A percentile compares a stretch with the other conserved stretches of the same genome.
Evolutionary conservation across 2,329 filamentous ascomycete species (phyloP).

Genomic region (Lachnellula cervina): DNA sequence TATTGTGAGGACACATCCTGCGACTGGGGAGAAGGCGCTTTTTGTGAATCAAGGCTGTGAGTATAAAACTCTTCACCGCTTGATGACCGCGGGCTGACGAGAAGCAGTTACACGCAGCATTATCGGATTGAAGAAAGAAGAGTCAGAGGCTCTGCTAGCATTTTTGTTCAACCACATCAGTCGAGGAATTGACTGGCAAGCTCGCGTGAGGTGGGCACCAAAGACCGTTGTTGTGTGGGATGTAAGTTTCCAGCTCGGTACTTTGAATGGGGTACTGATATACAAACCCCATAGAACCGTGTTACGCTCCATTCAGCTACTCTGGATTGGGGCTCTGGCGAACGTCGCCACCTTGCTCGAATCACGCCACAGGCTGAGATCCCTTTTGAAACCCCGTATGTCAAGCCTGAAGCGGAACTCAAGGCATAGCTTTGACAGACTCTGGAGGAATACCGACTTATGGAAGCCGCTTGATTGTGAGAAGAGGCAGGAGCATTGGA

Average conservation of each 20-base stretch:
- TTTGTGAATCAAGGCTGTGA: slow-evolving; percentile 76
- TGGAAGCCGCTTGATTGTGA: too few relatives aligned
- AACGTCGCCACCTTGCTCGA: slow-evolving; percentile 70
- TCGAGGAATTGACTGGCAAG: slow-evolving; percentile 64
- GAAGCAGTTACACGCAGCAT: slow-evolving; percentile 67
- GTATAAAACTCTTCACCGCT: slow-evolving; percentile 23
- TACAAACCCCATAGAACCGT: slow-evolving; percentile 49
- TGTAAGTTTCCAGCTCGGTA: slow-evolving; percentile 32
- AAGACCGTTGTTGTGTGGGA: slow-evolving; percentile 82
- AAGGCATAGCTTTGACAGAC: background rate
- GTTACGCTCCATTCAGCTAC: slow-evolving; percentile 75
- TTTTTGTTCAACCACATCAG: slow-evolving; percentile 72
- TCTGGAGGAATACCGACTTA: too few relatives aligned
- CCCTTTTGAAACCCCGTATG: slow-evolving; percentile 62
- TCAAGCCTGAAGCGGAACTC: background rate
- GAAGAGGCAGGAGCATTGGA: too few relatives aligned
- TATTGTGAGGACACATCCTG: slow-evolving; percentile 71
- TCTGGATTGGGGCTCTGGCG: slow-evolving; percentile 73
- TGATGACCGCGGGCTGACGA: background rate
- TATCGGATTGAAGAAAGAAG: slow-evolving; percentile 77
- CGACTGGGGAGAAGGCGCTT: slow-evolving; percentile 73
- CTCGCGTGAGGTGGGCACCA: slow-evolving; percentile 68
- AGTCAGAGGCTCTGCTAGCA: slow-evolving; percentile 65
- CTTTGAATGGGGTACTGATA: background rate
- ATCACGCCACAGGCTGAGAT: slow-evolving; percentile 78